Evolutionary conservation across 495 filamentous ascomycete genomes (phyloP), one percentile per base, ranked within the genome.

Genomic region (Xylaria telfairii): DNA sequence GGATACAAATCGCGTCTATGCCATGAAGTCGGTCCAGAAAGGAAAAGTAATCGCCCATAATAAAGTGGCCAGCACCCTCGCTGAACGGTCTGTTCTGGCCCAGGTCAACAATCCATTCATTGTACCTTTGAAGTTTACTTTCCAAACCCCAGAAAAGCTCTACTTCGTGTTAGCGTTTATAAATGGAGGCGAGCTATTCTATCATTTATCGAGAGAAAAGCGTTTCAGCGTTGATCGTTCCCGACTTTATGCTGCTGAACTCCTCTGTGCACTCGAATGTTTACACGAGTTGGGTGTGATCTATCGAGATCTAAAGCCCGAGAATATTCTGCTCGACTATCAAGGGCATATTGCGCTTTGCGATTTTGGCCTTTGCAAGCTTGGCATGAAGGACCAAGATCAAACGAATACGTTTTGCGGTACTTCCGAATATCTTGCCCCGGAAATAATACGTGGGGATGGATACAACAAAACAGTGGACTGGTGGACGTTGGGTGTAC

Each of bases 351-450:
- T 49, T 9, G 46, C 46, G 9, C 46, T 49, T 49, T 49, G 46
- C n/a, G 46, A 49, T 49, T 49, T 49, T 24, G 46, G 46, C n/a
- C 46, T 49, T 49, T 49, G 46, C n/a, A 49, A 49, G 46, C 46
- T 24, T 13, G 2, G 5, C 9, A 49, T 49, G 46, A 49, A 49
- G 8, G 46, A 49, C n/a, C 19, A 49, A 21, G 46, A 49, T n/a
- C 19, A 10, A 21, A 49, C 46, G n/a, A 9, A 49, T 21, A 49
- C 46, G 0, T 49, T 49, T 6, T 49, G 46, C 46, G 46, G 46
- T 3, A 49, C 46, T 49, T n/a, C 46, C 7, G 46, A 49, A 49
- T 49, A 49, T 24, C 46, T 49, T n/a, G 46, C 46, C 3, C 46
- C 46, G 3, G 46, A 49, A 49, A 10, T 49, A 24, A 8, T 49